Conservation (phyloP, 257 asterid species). For the Dorcoceras hygrometricum region DNA sequence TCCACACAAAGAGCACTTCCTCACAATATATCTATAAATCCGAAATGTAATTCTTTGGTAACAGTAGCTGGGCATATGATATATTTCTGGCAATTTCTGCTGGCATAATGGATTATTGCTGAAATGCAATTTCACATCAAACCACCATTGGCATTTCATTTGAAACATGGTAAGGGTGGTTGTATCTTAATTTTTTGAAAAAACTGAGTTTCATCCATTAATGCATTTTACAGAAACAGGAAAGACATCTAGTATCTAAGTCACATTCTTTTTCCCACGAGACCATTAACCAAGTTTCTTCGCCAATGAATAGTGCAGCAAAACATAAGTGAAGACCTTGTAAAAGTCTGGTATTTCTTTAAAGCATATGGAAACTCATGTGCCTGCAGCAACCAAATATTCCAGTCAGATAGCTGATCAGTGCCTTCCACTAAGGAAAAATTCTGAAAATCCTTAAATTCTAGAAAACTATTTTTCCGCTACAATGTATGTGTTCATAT, state of each 20-base stretch:
- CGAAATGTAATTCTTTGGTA: background rate
- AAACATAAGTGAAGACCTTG: slow-evolving; percentile 65
- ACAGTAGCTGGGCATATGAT: too few species aligned
- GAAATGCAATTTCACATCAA: background rate
- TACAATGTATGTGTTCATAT: background rate
- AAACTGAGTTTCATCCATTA: slow-evolving; percentile 1
- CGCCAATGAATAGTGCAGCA: slow-evolving; percentile 34
- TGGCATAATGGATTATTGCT: background rate
- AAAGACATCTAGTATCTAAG: slow-evolving; percentile 14
- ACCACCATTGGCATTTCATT: background rate
- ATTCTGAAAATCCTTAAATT: background rate
- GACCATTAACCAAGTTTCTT: slow-evolving; percentile 27
- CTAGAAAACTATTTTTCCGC: background rate
- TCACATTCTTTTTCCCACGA: slow-evolving; percentile 27
- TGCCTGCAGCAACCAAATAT: slow-evolving; percentile 97
- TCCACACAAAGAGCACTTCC: background rate
- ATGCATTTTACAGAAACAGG: background rate
- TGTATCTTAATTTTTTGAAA: too few species aligned
- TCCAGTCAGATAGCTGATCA: slow-evolving; percentile 68
- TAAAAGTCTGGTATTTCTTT: slow-evolving; percentile 67
- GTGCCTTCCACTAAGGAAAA: slow-evolving; percentile 29
- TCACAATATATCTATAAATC: background rate
- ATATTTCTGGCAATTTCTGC: background rate
- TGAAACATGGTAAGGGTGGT: background rate
- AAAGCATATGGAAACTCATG: slow-evolving; percentile 91